phyloP scores from a whole-genome alignment of 169 alveolate species.

The Condylostoma magnum region DNA sequence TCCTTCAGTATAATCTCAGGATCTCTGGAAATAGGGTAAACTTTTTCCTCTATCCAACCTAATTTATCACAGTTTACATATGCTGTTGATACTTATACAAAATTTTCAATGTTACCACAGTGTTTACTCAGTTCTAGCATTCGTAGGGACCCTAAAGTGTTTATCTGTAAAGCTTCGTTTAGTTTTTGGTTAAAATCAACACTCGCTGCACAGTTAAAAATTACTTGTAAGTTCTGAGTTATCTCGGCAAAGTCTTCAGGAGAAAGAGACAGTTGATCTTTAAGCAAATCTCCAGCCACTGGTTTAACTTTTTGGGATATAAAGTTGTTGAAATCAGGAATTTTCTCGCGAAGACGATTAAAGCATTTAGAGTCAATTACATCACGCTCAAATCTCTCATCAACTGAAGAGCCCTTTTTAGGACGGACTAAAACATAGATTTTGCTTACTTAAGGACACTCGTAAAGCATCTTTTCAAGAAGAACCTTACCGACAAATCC shows the following conservation, averaged over 20 bases:
- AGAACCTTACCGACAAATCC: conserved; percentile 74
- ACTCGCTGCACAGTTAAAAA: conserved; percentile 72
- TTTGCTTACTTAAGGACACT: conserved; percentile 42
- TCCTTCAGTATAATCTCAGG: conserved; percentile 33
- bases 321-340: conserved; percentile 36
- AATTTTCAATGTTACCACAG: conserved; percentile 34
- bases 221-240: conserved; percentile 36
- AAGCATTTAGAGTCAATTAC: conserved; percentile 37
- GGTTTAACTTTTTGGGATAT: conserved; percentile 38
- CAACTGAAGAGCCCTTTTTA: conserved; percentile 40
- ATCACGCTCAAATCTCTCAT: conserved; percentile 49
- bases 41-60: conserved; percentile 66
- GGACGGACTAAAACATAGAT: conserved; percentile 49
- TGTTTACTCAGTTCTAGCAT: conserved; percentile 47
- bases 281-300: conserved; percentile 30
- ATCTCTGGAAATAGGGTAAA: conserved; percentile 28
- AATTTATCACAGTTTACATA: conserved; percentile 46
- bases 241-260: conserved; percentile 21
- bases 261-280: conserved; percentile 36
- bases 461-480: conserved; percentile 55
- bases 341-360: conserved; percentile 28
- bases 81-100: conserved; percentile 41
- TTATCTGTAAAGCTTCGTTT: conserved; percentile 50
- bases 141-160: conserved; percentile 53
- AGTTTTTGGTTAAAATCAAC: conserved; percentile 58